Conservation (phyloP, 495 filamentous ascomycete species). For the Trichoderma orchidacearum region DNA sequence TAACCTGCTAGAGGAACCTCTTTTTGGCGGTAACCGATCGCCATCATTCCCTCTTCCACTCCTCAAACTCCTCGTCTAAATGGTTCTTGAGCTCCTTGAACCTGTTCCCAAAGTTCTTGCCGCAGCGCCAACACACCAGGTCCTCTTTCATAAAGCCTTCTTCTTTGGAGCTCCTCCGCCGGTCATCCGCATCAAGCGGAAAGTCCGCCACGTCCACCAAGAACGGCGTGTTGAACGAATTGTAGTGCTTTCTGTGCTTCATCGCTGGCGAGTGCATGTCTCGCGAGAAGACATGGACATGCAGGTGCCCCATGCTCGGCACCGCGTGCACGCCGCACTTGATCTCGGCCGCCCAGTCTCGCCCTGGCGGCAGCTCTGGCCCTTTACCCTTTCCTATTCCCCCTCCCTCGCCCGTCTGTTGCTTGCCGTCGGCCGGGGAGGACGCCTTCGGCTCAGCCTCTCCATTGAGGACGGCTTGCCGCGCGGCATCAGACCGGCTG, state of each 20-base stretch:
- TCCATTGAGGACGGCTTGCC: slow-evolving; percentile 44
- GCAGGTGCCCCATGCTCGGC: slow-evolving; percentile 87
- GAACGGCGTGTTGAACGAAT: slow-evolving; percentile 81
- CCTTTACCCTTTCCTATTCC: not conserved
- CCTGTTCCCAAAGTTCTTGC: slow-evolving; percentile 52
- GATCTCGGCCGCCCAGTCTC: slow-evolving; percentile 71
- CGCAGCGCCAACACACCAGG: slow-evolving; percentile 79
- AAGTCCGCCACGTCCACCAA: slow-evolving; percentile 72
- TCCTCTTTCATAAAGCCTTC: slow-evolving; percentile 46
- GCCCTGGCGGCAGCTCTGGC: slow-evolving; percentile 45
- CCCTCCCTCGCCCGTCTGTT: slow-evolving; percentile 11
- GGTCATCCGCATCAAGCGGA: slow-evolving; percentile 52
- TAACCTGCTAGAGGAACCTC: no score
- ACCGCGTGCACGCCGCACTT: slow-evolving; percentile 68
- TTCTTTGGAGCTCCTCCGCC: slow-evolving; percentile 36
- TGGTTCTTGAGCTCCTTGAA: slow-evolving; percentile 69
- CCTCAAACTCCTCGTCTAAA: slow-evolving; percentile 65
- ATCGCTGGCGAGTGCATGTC: slow-evolving; percentile 59
- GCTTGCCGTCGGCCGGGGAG: no score
- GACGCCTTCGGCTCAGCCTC: no score
- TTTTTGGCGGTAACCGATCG: no score
- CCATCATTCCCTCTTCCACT: slow-evolving; percentile 60
- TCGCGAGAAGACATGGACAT: slow-evolving; percentile 71
- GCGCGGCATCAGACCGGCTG: slow-evolving; percentile 44
- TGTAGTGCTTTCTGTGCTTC: slow-evolving; percentile 82